Conservation (phyloP, 2,329 filamentous ascomycete genomes). For the Xylariaceae sp. region DNA sequence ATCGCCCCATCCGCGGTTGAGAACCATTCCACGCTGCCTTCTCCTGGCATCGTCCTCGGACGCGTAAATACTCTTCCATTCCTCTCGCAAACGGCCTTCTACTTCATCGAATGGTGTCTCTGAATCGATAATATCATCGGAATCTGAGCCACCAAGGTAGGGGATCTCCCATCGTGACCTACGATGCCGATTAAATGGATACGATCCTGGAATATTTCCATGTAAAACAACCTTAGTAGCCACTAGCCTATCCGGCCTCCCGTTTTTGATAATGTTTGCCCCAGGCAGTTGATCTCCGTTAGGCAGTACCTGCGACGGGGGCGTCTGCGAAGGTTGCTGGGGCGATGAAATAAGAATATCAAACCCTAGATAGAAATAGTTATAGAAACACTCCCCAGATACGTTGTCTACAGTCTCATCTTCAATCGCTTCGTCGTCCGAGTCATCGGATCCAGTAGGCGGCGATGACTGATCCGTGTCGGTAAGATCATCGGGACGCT, state of each 20-base stretch:
- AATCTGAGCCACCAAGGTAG: constrained; percentile 46
- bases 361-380: constrained; percentile 94
- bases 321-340: constrained; percentile 56
- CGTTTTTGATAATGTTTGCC: constrained; percentile 35
- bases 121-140: constrained; percentile 53
- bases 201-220: constrained; percentile 90
- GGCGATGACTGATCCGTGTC: constrained; percentile 73
- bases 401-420: constrained; percentile 50
- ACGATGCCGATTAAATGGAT: constrained; percentile 92
- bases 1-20: constrained; percentile 87
- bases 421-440: constrained; percentile 55
- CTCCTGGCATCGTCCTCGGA: constrained; percentile 47
- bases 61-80: constrained; percentile 63
- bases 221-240: constrained; percentile 91
- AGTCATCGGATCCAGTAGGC: constrained; percentile 64
- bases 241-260: constrained; percentile 61
- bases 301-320: constrained; percentile 43
- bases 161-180: constrained; percentile 79
- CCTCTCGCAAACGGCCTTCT: constrained; percentile 59
- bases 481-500: constrained; percentile 51
- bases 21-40: constrained; percentile 69
- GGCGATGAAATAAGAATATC: constrained; percentile 86
- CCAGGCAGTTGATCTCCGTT: constrained; percentile 26
- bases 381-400: constrained; percentile 81
- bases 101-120: constrained; percentile 75